These are phyloP conservation scores for Protomyces inouyei DNA, from an alignment of 1,139 yeast species.

Conservation along the genomic window DNA sequence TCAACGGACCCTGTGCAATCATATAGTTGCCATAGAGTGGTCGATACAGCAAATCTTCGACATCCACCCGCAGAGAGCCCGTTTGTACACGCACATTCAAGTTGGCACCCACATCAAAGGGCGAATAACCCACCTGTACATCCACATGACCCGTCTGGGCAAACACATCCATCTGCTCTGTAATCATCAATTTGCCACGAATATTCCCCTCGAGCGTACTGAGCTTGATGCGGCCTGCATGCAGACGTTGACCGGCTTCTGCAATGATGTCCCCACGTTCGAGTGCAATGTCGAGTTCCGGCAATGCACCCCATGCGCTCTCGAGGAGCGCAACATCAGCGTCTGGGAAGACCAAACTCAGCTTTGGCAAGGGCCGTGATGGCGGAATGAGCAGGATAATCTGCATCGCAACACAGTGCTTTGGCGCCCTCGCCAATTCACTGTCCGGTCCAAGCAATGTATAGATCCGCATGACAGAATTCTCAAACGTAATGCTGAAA, in stretches of 20 bases:
- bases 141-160: slow-evolving; percentile 9
- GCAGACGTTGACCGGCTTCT: slow-evolving; percentile 8
- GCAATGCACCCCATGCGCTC: slow-evolving; percentile 5
- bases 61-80: neutral
- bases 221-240: neutral
- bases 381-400: slow-evolving; percentile 9
- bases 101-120: slow-evolving; percentile 14
- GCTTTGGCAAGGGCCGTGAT: slow-evolving; percentile 8
- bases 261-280: slow-evolving; percentile 1
- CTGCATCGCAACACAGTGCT: slow-evolving; percentile 16
- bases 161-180: neutral
- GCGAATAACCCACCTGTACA: slow-evolving; percentile 6
- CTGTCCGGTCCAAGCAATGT: neutral
- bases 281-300: slow-evolving; percentile 1
- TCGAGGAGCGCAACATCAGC: slow-evolving; percentile 16
- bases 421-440: neutral
- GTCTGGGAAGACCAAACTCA: slow-evolving; percentile 3
- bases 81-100: slow-evolving; percentile 4
- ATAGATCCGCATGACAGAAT: neutral
- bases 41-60: slow-evolving; percentile 13
- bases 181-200: slow-evolving; percentile 3
- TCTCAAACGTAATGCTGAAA: slow-evolving; percentile 5
- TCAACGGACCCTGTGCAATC: neutral
- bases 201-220: neutral
- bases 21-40: slow-evolving; percentile 8